phyloP scores from a whole-genome alignment of 371 early-diverging fungal species.

The Smittium culicis region DNA sequence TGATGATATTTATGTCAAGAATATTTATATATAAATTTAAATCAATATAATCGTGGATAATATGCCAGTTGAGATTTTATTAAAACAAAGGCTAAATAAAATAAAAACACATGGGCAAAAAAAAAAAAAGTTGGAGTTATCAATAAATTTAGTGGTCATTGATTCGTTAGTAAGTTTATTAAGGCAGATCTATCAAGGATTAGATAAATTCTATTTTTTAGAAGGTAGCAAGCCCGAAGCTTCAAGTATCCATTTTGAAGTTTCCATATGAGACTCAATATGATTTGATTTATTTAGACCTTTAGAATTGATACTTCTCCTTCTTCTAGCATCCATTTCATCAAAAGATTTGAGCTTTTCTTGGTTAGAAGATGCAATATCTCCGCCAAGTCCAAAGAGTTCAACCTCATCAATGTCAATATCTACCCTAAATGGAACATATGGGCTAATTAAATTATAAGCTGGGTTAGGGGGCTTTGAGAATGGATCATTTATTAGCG shows the following conservation, averaged over 20 bases:
- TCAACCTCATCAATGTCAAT: not conserved
- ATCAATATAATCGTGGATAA: too few species aligned
- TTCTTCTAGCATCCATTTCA: not conserved
- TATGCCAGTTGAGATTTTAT: too few species aligned
- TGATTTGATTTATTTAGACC: not conserved
- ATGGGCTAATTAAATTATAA: not conserved
- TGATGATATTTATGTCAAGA: too few species aligned
- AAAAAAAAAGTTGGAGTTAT: too few species aligned
- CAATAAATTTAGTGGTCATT: too few species aligned
- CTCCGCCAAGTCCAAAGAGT: constrained; percentile 3
- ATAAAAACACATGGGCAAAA: too few species aligned
- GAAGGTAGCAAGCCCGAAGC: constrained; percentile 2
- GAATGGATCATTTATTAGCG: constrained; percentile 8
- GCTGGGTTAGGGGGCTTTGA: not conserved
- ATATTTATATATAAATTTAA: too few species aligned
- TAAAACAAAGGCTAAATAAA: too few species aligned
- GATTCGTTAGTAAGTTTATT: too few species aligned
- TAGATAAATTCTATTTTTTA: too few species aligned
- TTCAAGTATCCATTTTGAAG: constrained; percentile 1
- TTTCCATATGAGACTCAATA: not conserved
- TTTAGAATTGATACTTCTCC: not conserved
- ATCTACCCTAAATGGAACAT: not conserved
- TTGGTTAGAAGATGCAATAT: not conserved
- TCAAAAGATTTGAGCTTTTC: not conserved
- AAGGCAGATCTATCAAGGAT: too few species aligned